phyloP scores from a whole-genome alignment of 495 filamentous ascomycete genomes.

The Lasiosphaeria ovina region DNA sequence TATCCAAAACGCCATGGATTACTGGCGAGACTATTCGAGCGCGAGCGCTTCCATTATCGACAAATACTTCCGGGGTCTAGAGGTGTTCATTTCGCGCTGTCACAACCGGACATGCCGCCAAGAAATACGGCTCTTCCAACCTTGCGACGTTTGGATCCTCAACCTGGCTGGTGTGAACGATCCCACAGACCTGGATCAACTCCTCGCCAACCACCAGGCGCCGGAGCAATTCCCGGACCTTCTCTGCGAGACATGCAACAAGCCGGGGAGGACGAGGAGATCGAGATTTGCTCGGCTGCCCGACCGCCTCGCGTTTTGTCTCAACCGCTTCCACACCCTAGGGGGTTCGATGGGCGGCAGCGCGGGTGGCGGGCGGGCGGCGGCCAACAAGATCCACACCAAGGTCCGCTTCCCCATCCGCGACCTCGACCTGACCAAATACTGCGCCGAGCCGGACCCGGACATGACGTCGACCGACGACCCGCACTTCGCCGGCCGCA shows the following conservation, averaged over 20 bases:
- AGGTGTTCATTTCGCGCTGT: slow-evolving; percentile 30
- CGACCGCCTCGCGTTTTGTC: slow-evolving; percentile 32
- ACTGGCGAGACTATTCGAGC: slow-evolving; percentile 28
- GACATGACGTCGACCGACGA: slow-evolving; percentile 12
- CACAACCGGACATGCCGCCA: slow-evolving; percentile 22
- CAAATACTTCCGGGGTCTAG: slow-evolving; percentile 39
- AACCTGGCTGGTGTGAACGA: slow-evolving; percentile 16
- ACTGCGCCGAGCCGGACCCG: slow-evolving; percentile 25
- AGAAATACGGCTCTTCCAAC: slow-evolving; percentile 24
- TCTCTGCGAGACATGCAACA: slow-evolving; percentile 32
- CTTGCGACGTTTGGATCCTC: slow-evolving; percentile 24
- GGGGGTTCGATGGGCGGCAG: too few species aligned
- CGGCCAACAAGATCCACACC: slow-evolving; percentile 24
- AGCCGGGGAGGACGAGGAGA: slow-evolving; percentile 27
- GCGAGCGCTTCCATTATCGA: slow-evolving; percentile 31
- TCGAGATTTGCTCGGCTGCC: slow-evolving; percentile 34
- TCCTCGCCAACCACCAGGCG: slow-evolving; percentile 19
- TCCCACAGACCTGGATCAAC: slow-evolving; percentile 20
- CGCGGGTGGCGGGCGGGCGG: slow-evolving; percentile 5
- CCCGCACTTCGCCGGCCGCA: slow-evolving; percentile 24
- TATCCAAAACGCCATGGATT: slow-evolving; percentile 25
- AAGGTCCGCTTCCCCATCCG: slow-evolving; percentile 36
- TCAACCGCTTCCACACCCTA: slow-evolving; percentile 27
- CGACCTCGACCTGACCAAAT: slow-evolving; percentile 37
- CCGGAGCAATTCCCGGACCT: slow-evolving; percentile 18